Percentiles rank a stretch among this genome's conserved stretches.
These are phyloP conservation scores for Colletotrichum lentis DNA, from an alignment of 2,329 filamentous ascomycete species.

Conservation along the genomic window DNA sequence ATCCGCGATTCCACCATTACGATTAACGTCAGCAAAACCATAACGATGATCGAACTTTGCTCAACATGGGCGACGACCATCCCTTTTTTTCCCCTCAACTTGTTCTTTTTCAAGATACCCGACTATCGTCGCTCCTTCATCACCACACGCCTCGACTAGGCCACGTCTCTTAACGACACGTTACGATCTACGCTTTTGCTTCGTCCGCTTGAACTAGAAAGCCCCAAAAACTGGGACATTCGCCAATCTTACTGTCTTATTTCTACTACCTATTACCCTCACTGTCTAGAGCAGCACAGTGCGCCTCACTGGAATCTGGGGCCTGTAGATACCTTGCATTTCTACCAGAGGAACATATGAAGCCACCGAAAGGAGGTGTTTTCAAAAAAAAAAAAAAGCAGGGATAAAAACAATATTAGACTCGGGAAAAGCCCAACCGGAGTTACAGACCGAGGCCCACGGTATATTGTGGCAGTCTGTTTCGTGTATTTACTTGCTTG, in stretches of 20 bases:
- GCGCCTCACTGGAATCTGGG: slow-evolving; percentile 4
- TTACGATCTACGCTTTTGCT: slow-evolving; percentile 19
- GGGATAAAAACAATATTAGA: slow-evolving; percentile 29
- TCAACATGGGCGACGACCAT: slow-evolving; percentile 31
- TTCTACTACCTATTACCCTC: slow-evolving; percentile 29
- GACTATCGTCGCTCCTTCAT: slow-evolving; percentile 38
- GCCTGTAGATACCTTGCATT: slow-evolving; percentile 30
- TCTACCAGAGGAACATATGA: slow-evolving; percentile 24
- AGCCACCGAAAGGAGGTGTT: slow-evolving; percentile 23
- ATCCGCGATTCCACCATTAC: slow-evolving; percentile 15
- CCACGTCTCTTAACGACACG: slow-evolving; percentile 34
- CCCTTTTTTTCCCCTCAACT: slow-evolving; percentile 13
- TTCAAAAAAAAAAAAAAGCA: neutral
- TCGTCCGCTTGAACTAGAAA: slow-evolving; percentile 19
- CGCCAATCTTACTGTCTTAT: slow-evolving; percentile 32
- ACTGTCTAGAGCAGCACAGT: slow-evolving; percentile 24
- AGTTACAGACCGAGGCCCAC: slow-evolving; percentile 33
- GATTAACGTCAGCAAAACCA: slow-evolving; percentile 35
- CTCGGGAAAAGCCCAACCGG: slow-evolving; percentile 27
- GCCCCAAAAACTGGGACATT: neutral
- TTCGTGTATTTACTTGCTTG: slow-evolving; percentile 29
- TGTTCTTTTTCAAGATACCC: slow-evolving; percentile 42
- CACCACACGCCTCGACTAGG: slow-evolving; percentile 26
- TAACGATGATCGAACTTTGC: slow-evolving; percentile 14
- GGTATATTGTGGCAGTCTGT: slow-evolving; percentile 26